Evolutionary conservation across 2,329 filamentous ascomycete genomes (phyloP).

Genomic region (Sordariomycetes sp.): DNA sequence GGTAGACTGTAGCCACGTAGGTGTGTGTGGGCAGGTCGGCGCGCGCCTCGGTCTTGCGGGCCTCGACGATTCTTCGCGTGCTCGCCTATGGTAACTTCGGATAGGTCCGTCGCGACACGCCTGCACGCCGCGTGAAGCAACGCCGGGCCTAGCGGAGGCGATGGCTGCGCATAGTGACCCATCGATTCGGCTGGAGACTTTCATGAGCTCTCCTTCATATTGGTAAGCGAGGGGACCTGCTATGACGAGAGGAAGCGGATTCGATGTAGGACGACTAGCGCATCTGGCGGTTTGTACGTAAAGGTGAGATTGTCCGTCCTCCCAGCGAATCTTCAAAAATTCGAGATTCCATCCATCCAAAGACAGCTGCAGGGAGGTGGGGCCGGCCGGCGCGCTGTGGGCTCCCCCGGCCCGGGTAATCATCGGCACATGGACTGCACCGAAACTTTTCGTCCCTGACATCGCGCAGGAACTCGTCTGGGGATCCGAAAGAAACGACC

Average conservation of each 20-base stretch:
- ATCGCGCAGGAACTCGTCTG: neutral
- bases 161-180: slow-evolving; percentile 45
- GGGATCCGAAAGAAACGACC: neutral
- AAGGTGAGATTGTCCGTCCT: neutral
- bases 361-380: neutral
- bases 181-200: slow-evolving; percentile 44
- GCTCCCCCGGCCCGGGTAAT: neutral
- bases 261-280: neutral
- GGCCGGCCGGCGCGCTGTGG: neutral
- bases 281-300: neutral
- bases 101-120: slow-evolving; percentile 2
- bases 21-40: slow-evolving; percentile 5
- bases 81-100: slow-evolving; percentile 6
- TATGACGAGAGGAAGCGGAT: neutral
- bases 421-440: neutral
- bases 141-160: slow-evolving; percentile 27
- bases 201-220: slow-evolving; percentile 46
- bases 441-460: neutral
- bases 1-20: slow-evolving; percentile 25
- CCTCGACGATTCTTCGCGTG: slow-evolving; percentile 1
- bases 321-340: neutral
- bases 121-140: slow-evolving; percentile 11
- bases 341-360: neutral
- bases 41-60: slow-evolving; percentile 5
- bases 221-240: slow-evolving; percentile 8